A percentile compares a stretch with the other conserved stretches of the same genome.
phyloP scores from a whole-genome alignment of 805 yeast species.

The Jamesozyma gamospora region DNA sequence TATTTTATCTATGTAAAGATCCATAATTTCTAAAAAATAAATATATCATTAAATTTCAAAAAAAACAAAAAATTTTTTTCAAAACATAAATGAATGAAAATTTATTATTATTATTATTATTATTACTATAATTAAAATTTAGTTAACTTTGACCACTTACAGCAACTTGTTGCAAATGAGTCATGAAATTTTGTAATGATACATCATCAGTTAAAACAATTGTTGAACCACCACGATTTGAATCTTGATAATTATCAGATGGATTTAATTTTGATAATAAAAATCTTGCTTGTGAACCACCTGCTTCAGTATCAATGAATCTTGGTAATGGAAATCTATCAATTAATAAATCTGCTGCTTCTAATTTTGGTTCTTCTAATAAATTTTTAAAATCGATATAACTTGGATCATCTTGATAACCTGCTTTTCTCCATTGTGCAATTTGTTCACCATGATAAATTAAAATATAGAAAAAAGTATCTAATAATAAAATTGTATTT shows the following conservation, averaged over 20 bases:
- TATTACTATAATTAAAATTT: not conserved
- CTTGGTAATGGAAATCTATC: constrained; percentile 97
- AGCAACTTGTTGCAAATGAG: constrained; percentile 84
- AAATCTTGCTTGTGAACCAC: constrained; percentile 97
- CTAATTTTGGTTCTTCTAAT: constrained; percentile 80
- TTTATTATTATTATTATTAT: not conserved
- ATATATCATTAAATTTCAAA: not conserved
- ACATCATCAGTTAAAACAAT: constrained; percentile 96
- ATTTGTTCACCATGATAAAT: constrained; percentile 92
- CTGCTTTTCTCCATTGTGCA: constrained; percentile 93
- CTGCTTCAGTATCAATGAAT: constrained; percentile 94
- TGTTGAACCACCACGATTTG: constrained; percentile 44
- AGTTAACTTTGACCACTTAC: constrained; percentile 40
- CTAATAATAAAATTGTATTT: constrained; percentile 77
- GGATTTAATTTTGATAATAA: constrained; percentile 92
- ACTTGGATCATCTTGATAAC: constrained; percentile 85
- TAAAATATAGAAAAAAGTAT: constrained; percentile 92
- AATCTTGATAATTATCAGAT: constrained; percentile 64
- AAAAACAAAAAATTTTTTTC: constrained; percentile 1
- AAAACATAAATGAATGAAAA: not conserved
- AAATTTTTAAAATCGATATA: constrained; percentile 80
- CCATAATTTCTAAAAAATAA: no score
- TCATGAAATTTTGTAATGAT: constrained; percentile 87
- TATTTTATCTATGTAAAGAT: no score
- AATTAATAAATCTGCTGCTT: constrained; percentile 81